phyloP scores from a whole-genome alignment of 176 grass and related monocot genomes.

The Raddia guianensis region DNA sequence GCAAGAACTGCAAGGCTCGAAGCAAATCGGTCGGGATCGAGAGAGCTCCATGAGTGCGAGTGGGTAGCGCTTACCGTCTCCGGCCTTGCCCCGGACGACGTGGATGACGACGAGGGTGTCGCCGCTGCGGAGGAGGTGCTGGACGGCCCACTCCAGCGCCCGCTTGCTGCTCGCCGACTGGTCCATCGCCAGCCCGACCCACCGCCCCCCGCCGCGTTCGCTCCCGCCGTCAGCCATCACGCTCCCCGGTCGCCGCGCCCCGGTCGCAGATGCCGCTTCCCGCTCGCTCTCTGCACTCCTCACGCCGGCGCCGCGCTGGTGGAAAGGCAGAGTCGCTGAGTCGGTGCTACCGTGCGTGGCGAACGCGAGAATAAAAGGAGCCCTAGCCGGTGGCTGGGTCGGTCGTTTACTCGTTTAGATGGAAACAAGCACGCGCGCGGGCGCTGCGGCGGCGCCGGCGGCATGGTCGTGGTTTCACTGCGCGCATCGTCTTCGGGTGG shows the following conservation, averaged over 20 bases:
- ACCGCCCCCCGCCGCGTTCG: conserved; percentile 34
- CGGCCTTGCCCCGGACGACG: conserved; percentile 63
- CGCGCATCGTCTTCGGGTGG: no score
- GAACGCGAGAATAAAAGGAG: no score
- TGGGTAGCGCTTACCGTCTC: conserved; percentile 47
- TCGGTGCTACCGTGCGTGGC: no score
- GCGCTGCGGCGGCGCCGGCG: no score
- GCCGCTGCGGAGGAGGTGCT: conserved; percentile 59
- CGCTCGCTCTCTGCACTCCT: not conserved
- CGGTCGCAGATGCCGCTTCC: not conserved
- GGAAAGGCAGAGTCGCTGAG: no score
- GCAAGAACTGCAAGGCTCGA: not conserved
- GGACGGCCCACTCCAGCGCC: conserved; percentile 64
- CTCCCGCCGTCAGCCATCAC: conserved; percentile 31
- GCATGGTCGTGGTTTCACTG: no score
- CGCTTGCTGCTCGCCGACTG: conserved; percentile 73
- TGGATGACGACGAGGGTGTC: conserved; percentile 75
- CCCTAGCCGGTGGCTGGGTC: no score
- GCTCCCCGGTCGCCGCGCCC: not conserved
- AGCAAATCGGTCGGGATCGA: not conserved
- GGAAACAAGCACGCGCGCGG: no score
- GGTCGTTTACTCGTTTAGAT: no score
- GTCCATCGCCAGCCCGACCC: conserved; percentile 69
- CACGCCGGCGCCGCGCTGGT: no score
- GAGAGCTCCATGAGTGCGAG: not conserved